phyloP scores from a whole-genome alignment of 1,284 basidiomycete species.

The Porogramme epimiltina region DNA sequence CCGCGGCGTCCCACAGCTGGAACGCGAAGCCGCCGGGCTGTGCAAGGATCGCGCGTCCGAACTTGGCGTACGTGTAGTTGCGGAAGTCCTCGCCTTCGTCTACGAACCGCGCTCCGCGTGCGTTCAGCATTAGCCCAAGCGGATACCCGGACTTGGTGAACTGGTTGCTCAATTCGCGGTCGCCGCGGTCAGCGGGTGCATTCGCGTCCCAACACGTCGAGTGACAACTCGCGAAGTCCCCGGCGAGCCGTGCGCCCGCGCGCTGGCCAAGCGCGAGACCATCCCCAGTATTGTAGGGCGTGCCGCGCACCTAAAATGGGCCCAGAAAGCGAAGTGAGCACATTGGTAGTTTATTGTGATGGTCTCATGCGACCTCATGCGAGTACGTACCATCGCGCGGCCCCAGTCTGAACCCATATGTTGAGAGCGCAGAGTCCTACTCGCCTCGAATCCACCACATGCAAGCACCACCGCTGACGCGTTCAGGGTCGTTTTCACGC shows the following conservation, averaged over 20 bases:
- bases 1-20: constrained; percentile 61
- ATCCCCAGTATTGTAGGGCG: constrained; percentile 69
- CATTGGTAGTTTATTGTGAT: not conserved
- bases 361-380: not conserved
- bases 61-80: constrained; percentile 72
- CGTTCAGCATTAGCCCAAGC: constrained; percentile 67
- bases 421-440: constrained; percentile 46
- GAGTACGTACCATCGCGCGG: constrained; percentile 49
- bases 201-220: constrained; percentile 75
- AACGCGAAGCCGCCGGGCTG: constrained; percentile 63
- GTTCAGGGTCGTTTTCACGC: constrained; percentile 36
- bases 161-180: constrained; percentile 62
- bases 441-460: constrained; percentile 68
- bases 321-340: too few relatives aligned
- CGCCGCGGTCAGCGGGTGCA: constrained; percentile 49
- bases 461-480: constrained; percentile 56
- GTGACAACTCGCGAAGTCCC: constrained; percentile 67
- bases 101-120: constrained; percentile 58
- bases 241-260: constrained; percentile 55
- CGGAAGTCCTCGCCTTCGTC: constrained; percentile 73
- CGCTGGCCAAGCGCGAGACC: constrained; percentile 53
- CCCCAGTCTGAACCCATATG: constrained; percentile 59
- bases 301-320: constrained; percentile 64
- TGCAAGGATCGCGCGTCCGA: constrained; percentile 56
- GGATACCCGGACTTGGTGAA: constrained; percentile 76